Evolutionary conservation across 139 green algal species (phyloP).

Genomic region (Coelastrella sp.): DNA sequence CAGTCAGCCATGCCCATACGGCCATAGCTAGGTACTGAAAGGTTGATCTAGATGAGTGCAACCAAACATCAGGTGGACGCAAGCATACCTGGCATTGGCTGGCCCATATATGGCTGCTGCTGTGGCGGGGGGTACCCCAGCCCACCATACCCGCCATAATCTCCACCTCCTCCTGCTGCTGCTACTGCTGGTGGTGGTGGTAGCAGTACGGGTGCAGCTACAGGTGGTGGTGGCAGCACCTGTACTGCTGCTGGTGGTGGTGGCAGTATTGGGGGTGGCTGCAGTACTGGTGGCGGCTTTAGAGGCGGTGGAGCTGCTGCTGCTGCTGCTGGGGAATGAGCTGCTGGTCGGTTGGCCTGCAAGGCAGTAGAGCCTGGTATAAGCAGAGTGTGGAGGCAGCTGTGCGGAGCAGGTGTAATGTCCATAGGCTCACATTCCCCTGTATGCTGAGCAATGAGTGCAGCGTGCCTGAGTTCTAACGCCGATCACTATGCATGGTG

Average conservation of each 20-base stretch:
- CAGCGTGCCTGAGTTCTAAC: too few relatives aligned
- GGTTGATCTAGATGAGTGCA: too few relatives aligned
- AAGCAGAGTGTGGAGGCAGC: too few relatives aligned
- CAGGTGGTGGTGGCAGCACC: background rate
- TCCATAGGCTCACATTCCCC: background rate
- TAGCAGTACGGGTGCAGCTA: background rate
- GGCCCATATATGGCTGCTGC: constrained; percentile 19
- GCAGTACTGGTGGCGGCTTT: background rate
- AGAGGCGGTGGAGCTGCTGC: constrained; percentile 18
- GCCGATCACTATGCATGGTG: too few relatives aligned
- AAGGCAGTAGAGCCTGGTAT: background rate
- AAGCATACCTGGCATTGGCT: constrained; percentile 22
- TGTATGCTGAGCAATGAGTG: background rate
- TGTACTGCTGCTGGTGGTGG: background rate
- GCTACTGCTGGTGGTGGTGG: constrained; percentile 16
- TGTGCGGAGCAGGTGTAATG: background rate
- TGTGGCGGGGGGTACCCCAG: background rate
- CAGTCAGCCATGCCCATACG: too few relatives aligned
- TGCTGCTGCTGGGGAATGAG: constrained; percentile 3
- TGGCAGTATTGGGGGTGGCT: background rate
- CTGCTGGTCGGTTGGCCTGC: background rate
- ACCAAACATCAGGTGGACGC: too few relatives aligned
- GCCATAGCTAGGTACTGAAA: too few relatives aligned
- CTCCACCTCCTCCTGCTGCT: constrained; percentile 18
- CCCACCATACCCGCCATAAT: background rate